phyloP scores from a whole-genome alignment of 148 eudicot species.

The Fagopyrum homotropicum region DNA sequence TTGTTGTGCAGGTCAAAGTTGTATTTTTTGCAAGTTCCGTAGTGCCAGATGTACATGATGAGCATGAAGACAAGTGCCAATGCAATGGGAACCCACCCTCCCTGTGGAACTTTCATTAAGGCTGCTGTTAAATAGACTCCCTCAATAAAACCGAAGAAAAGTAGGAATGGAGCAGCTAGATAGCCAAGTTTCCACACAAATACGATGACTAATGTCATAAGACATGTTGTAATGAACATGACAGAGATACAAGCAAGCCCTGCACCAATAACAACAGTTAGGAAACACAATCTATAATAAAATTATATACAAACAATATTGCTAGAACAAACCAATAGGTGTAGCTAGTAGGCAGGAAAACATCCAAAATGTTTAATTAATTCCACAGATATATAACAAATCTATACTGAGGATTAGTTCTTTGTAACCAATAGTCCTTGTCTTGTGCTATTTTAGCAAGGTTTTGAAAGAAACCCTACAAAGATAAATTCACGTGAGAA shows the following conservation, averaged over 20 bases:
- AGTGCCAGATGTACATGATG: slow-evolving; percentile 84
- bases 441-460: no score
- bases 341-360: not conserved
- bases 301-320: not conserved
- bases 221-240: slow-evolving; percentile 84
- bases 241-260: slow-evolving; percentile 89
- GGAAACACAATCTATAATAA: not conserved
- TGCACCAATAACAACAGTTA: slow-evolving; percentile 22
- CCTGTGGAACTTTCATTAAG: slow-evolving; percentile 72
- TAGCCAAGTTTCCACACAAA: slow-evolving; percentile 63
- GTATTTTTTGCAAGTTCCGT: slow-evolving; percentile 86
- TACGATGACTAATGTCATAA: slow-evolving; percentile 67
- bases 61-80: slow-evolving; percentile 58
- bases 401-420: no score
- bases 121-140: slow-evolving; percentile 68
- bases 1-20: slow-evolving; percentile 88
- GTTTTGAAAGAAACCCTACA: no score
- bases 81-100: slow-evolving; percentile 92
- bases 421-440: no score
- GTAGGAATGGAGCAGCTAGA: slow-evolving; percentile 54
- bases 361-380: not conserved
- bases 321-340: not conserved
- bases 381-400: not conserved
- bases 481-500: no score
- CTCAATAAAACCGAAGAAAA: slow-evolving; percentile 66